Percentiles rank a stretch among this genome's conserved stretches.
phyloP scores from a whole-genome alignment of 129 eudicot species.

The Lactuca saligna region DNA sequence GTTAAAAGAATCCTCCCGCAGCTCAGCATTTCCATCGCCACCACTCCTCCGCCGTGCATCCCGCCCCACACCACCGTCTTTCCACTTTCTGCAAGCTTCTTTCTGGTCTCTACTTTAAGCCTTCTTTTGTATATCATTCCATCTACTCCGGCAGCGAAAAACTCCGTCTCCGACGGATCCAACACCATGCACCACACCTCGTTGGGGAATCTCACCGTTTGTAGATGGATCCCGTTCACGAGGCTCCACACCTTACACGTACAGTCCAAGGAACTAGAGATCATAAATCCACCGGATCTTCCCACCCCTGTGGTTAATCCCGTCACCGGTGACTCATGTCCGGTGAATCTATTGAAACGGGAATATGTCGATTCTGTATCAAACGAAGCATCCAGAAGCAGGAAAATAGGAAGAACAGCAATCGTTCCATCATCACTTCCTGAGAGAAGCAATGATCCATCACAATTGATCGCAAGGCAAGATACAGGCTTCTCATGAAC shows the following conservation, averaged over 20 bases:
- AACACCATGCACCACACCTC: constrained; percentile 31
- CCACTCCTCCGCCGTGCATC: constrained; percentile 26
- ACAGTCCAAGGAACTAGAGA: constrained; percentile 42
- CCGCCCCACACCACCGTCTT: constrained; percentile 11
- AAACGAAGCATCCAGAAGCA: constrained; percentile 28
- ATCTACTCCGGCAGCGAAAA: constrained; percentile 38
- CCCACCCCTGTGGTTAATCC: constrained; percentile 29
- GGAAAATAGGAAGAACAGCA: constrained; percentile 18
- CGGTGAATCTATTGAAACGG: constrained; percentile 13
- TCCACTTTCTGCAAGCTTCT: not conserved
- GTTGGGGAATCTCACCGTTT: constrained; percentile 28
- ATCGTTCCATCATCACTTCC: constrained; percentile 50
- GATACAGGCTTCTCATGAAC: constrained; percentile 37
- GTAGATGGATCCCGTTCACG: constrained; percentile 22
- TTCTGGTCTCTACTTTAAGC: constrained; percentile 23
- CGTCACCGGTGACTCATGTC: constrained; percentile 38
- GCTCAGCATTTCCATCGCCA: constrained; percentile 28
- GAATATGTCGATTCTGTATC: not conserved
- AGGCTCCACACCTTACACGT: constrained; percentile 50
- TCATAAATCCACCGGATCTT: constrained; percentile 25
- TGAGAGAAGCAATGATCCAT: constrained; percentile 35
- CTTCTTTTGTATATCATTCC: constrained; percentile 31
- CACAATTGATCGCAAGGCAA: constrained; percentile 28
- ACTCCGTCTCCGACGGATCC: constrained; percentile 34
- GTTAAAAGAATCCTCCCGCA: constrained; percentile 29